Evolutionary conservation across 176 grass and related monocot species (phyloP).

Genomic region (Oryza australiensis): DNA sequence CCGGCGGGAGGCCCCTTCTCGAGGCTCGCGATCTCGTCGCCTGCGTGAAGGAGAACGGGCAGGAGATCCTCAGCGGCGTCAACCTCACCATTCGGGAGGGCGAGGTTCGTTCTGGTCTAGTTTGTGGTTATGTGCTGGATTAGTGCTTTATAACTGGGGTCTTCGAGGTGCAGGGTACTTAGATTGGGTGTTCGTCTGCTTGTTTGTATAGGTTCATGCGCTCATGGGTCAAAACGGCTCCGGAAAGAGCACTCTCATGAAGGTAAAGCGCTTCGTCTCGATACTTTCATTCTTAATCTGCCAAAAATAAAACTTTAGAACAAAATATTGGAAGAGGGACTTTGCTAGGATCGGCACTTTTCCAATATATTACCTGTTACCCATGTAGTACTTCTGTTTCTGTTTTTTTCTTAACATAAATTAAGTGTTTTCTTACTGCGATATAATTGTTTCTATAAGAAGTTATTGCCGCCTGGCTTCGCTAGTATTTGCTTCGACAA

Average conservation of each 20-base stretch:
- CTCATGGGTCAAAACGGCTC: conserved; percentile 98
- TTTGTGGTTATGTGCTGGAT: neutral
- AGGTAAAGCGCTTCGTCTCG: conserved; percentile 49
- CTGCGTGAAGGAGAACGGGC: conserved; percentile 55
- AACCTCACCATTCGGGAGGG: conserved; percentile 74
- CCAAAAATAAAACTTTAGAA: neutral
- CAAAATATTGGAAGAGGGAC: neutral
- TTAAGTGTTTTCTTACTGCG: neutral
- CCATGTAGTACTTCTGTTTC: neutral
- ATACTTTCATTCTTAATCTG: neutral
- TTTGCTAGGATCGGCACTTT: neutral
- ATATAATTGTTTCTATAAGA: neutral
- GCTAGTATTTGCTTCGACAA: neutral
- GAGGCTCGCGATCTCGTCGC: conserved; percentile 77
- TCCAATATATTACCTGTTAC: neutral
- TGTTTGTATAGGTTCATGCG: conserved; percentile 66
- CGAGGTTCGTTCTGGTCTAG: conserved; percentile 47
- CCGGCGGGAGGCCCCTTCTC: conserved; percentile 40
- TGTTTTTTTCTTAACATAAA: neutral
- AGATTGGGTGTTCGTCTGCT: conserved; percentile 12
- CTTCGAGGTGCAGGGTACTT: neutral
- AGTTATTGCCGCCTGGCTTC: neutral
- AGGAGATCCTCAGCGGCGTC: conserved; percentile 67
- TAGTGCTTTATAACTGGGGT: neutral
- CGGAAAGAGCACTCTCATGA: conserved; percentile 90